Evolutionary conservation across 345 rosid genomes (phyloP).

Genomic region (Brassica incana): DNA sequence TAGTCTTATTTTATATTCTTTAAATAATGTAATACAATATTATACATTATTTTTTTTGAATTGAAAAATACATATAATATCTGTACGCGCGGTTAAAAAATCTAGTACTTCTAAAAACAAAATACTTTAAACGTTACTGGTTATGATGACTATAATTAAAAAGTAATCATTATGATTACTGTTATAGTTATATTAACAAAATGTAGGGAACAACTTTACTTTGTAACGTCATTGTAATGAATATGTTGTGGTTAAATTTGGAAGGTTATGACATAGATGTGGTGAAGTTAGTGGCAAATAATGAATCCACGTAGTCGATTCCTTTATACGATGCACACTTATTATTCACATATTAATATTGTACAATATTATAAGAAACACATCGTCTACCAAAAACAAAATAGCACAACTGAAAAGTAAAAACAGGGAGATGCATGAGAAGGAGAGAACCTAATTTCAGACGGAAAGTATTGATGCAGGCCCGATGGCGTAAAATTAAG

Average conservation of each 20-base stretch:
- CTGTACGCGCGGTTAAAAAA: too few relatives aligned
- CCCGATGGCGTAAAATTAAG: background rate
- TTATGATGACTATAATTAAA: background rate
- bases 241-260: slow-evolving; percentile 26
- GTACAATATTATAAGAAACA: background rate
- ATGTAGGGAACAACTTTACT: background rate
- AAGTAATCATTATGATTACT: background rate
- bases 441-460: background rate
- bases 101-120: background rate
- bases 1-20: too few relatives aligned
- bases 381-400: background rate
- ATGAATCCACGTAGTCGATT: slow-evolving; percentile 25
- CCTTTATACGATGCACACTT: slow-evolving; percentile 12
- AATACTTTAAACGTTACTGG: background rate
- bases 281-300: slow-evolving; percentile 16
- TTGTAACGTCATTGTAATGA: slow-evolving; percentile 15
- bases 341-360: slow-evolving; percentile 11
- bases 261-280: slow-evolving; percentile 15
- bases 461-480: background rate
- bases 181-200: background rate
- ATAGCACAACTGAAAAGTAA: background rate
- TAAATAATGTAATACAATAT: too few relatives aligned
- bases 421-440: background rate
- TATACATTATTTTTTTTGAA: too few relatives aligned
- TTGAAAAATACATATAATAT: too few relatives aligned